Percentiles rank a stretch among this genome's conserved stretches.
These are phyloP conservation scores for Globisporangium cederbergense DNA, from an alignment of 352 stramenopile species.

Conservation along the genomic window DNA sequence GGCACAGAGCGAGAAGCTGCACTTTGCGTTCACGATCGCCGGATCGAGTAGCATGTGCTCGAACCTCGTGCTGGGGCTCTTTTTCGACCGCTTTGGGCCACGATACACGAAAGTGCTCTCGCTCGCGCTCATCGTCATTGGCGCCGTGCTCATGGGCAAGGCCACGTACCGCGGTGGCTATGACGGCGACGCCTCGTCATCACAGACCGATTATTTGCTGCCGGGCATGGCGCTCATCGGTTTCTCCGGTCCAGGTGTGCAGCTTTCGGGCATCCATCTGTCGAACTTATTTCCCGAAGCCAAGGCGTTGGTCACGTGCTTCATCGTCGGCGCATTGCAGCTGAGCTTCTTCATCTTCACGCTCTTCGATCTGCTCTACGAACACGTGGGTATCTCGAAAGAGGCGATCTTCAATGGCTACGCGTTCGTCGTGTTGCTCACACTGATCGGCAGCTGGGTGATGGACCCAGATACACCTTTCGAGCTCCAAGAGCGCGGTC, in stretches of 20 bases:
- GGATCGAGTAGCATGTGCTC: slow-evolving; percentile 60
- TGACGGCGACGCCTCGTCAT: not conserved
- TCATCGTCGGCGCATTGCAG: slow-evolving; percentile 67
- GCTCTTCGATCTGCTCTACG: slow-evolving; percentile 52
- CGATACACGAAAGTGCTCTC: slow-evolving; percentile 53
- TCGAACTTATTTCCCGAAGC: slow-evolving; percentile 72
- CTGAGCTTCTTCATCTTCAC: slow-evolving; percentile 77
- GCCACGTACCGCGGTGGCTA: slow-evolving; percentile 24
- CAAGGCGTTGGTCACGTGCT: slow-evolving; percentile 62
- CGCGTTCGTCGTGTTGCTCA: slow-evolving; percentile 41
- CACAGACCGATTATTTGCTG: slow-evolving; percentile 40
- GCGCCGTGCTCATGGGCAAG: slow-evolving; percentile 47
- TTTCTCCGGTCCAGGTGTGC: slow-evolving; percentile 59
- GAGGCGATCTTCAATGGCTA: slow-evolving; percentile 50
- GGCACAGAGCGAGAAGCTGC: slow-evolving; percentile 48
- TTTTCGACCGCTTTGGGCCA: slow-evolving; percentile 61
- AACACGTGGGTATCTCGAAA: slow-evolving; percentile 34
- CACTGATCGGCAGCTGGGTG: slow-evolving; percentile 45
- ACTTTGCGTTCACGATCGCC: slow-evolving; percentile 61
- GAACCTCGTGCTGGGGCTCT: slow-evolving; percentile 55
- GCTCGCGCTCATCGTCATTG: slow-evolving; percentile 40
- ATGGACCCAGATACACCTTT: slow-evolving; percentile 60
- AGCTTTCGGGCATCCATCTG: slow-evolving; percentile 69
- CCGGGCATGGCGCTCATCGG: slow-evolving; percentile 60
- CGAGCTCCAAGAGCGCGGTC: slow-evolving; percentile 8